Evolutionary conservation across 2,329 filamentous ascomycete species (phyloP), one percentile per base, ranked within the genome.

Genomic region (Aspergillus novofumigatus): DNA sequence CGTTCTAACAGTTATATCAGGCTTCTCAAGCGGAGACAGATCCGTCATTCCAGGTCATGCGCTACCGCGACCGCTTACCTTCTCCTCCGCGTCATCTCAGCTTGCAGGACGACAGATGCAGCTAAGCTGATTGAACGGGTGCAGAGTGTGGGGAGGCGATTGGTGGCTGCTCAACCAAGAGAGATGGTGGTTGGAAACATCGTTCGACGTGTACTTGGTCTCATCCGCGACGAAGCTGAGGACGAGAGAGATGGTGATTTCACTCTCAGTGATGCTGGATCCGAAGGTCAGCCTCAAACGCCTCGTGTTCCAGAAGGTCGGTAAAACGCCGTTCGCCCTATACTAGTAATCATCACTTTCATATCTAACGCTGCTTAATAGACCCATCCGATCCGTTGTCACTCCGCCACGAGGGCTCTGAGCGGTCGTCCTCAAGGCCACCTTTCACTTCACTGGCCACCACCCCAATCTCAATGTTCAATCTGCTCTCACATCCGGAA

Each of bases 141-240:
- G 60, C 87, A 90, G 62, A 83, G 86, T 58, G 86, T 93, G 25
- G 94, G 94, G 55, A 83, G 86, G 65, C 85, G 86, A 55, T 81
- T 99, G 47, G 87, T 89, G 38, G 85, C 88, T 55, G 92, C 94
- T 7, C 91, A 96, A 67, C 93, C 93, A 17, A 85, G 89, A 59
- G 94, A 97, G 77, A 87, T 96, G 65, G 91, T 92, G 4, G 91
- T 97, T 48, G 93, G 92, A 53, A 99, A 99, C 69, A 92, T 99
- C 65, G 91, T 97, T 49, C 86, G 92, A 59, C 87, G 94, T 60
- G 90, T 97, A 2, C 80, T 99, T 41, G 90, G 92, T 47, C 82
- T 99, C 62, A 94, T 99, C 62, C 86, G 94, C 52, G 92, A 97
- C 69, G 92, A 97, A 69, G 89, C 90, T 42, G 88, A 90, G 65